Evolutionary conservation across 176 grass and related monocot genomes (phyloP), one percentile per base, ranked within the genome.

Genomic region (Carex parvula): DNA sequence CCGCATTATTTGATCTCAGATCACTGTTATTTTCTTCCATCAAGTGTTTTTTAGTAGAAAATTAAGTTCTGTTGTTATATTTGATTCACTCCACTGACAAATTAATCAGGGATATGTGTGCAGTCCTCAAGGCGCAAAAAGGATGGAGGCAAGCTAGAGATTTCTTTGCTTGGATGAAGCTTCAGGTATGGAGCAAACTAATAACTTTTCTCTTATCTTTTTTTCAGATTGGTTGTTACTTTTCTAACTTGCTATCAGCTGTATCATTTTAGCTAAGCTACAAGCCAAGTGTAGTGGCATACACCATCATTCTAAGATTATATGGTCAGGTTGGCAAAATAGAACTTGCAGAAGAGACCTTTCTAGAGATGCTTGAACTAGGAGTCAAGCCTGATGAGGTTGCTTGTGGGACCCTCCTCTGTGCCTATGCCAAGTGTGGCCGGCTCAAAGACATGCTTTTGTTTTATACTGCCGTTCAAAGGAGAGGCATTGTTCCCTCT

Each of bases 91-190:
- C 14, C 11, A 8, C 60, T 65, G 59, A 62, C 5, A 32, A 82
- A 44, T 64, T 8, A 66, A 82, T 48, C 55, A 82, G 91, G 66
- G 95, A 98, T 87, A 98, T 98, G 95, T 98, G 95, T 85, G 80
- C 93, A 33, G 95, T 98, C 3, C 95, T 98, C 82, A 90, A 88
- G 68, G 92, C 93, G 78, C 95, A 94, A 79, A 88, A 91, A 41
- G 92, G 91, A 4, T 98, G 95, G 92, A 84, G 86, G 50, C 92
- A 95, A 85, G 95, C 80, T 5, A 87, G 93, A 52, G 92, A 98
- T 20, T 98, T 98, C 91, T 98, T 98, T 86, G 85, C 82, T 9
- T 94, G 95, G 95, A 98, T 98, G 95, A 98, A 98, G 84, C 84
- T 91, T 22, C 95, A 98, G 86, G 95, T 91, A 60, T n/a, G 8